Evolutionary conservation across 2,329 filamentous ascomycete genomes (phyloP).

Genomic region (Biscogniauxia mediterranea): DNA sequence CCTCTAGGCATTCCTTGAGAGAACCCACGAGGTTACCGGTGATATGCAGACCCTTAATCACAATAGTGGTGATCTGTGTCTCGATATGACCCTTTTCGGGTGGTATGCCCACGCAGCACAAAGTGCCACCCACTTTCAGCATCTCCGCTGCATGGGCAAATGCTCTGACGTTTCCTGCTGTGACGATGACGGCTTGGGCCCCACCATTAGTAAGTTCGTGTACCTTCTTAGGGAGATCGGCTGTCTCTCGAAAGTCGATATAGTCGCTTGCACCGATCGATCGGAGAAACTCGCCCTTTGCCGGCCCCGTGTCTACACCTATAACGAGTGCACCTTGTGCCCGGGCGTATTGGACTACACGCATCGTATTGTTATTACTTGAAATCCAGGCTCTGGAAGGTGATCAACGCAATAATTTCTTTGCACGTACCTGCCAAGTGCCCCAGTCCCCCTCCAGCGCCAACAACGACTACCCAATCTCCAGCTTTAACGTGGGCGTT

Average conservation of each 20-base stretch:
- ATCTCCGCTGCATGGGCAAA: constrained; percentile 43
- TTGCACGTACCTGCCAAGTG: constrained; percentile 38
- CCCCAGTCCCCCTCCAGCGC: constrained; percentile 45
- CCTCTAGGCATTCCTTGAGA: constrained; percentile 45
- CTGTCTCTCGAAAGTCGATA: constrained; percentile 37
- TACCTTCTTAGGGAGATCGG: constrained; percentile 35
- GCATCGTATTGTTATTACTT: neutral
- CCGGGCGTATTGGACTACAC: constrained; percentile 42
- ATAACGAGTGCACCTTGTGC: constrained; percentile 41
- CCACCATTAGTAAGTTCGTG: constrained; percentile 37
- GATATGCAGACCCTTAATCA: constrained; percentile 44
- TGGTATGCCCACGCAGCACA: constrained; percentile 45
- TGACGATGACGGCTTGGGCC: constrained; percentile 41
- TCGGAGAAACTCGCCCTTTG: constrained; percentile 38
- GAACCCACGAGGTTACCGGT: constrained; percentile 43
- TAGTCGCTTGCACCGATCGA: constrained; percentile 39
- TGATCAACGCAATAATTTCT: too few species aligned
- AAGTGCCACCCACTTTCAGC: constrained; percentile 41
- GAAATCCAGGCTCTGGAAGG: neutral
- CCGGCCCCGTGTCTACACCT: constrained; percentile 38
- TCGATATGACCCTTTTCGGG: constrained; percentile 35
- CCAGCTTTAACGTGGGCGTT: constrained; percentile 40
- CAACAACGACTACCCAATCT: constrained; percentile 43
- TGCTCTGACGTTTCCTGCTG: constrained; percentile 39
- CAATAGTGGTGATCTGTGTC: constrained; percentile 41